phyloP scores from a whole-genome alignment of 2,329 filamentous ascomycete species.

The Teratosphaeria epicoccoides region DNA sequence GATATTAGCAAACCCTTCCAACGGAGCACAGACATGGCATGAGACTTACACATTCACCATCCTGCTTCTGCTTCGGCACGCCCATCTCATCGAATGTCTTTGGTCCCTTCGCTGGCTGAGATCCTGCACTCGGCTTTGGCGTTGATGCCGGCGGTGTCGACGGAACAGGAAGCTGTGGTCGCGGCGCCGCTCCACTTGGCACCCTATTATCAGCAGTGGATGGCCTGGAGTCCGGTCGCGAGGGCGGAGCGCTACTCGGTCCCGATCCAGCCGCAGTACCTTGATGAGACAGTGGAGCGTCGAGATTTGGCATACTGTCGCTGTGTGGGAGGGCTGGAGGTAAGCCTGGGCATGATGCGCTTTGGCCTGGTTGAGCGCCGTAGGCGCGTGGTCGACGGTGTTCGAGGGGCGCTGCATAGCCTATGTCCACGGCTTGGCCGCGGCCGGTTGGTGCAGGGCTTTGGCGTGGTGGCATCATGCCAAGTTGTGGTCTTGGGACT shows the following conservation, averaged over 20 bases:
- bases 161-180: constrained; percentile 3
- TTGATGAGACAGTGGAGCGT: neutral
- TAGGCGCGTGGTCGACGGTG: constrained; percentile 35
- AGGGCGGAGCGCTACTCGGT: constrained; percentile 1
- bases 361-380: constrained; percentile 18
- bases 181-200: constrained; percentile 6
- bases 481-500: constrained; percentile 8
- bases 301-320: constrained; percentile 13
- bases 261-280: neutral
- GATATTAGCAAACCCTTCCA: neutral
- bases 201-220: constrained; percentile 1
- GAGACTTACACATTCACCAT: constrained; percentile 69
- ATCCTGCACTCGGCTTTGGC: constrained; percentile 7
- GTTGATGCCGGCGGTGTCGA: neutral
- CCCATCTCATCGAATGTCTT: constrained; percentile 99
- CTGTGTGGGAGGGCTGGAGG: constrained; percentile 2
- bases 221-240: constrained; percentile 11
- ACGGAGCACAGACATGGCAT: neutral
- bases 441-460: constrained; percentile 10
- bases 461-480: constrained; percentile 10
- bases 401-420: constrained; percentile 35
- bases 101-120: constrained; percentile 58
- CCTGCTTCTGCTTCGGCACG: constrained; percentile 69
- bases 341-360: neutral
- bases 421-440: constrained; percentile 25